Evolutionary conservation across 1,284 basidiomycete genomes (phyloP).

Genomic region (Cryptococcus depauperatus): DNA sequence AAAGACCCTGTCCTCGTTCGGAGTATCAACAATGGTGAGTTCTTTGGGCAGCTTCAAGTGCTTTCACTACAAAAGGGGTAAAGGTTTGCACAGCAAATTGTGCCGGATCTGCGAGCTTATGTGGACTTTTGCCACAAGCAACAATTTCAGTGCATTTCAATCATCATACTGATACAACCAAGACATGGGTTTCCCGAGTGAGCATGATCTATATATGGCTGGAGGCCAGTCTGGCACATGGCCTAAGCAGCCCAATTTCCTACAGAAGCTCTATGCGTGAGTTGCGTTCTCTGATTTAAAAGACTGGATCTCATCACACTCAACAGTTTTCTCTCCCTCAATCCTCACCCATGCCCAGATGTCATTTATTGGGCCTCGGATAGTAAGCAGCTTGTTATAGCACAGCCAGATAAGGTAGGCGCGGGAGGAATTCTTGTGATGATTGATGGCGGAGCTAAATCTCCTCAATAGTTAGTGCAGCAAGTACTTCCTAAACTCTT

Average conservation of each 20-base stretch:
- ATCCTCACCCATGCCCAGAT: constrained; percentile 33
- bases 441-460: too few species aligned
- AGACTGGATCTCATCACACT: background rate
- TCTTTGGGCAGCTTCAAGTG: too few species aligned
- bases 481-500: constrained; percentile 34
- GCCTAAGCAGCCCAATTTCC: constrained; percentile 31
- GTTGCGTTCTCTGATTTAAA: constrained; percentile 11
- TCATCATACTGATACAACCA: too few species aligned
- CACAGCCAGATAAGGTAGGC: constrained; percentile 34
- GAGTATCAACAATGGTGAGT: background rate
- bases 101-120: too few species aligned
- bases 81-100: too few species aligned
- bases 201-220: background rate
- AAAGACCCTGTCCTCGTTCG: too few species aligned
- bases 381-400: constrained; percentile 35
- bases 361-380: constrained; percentile 40
- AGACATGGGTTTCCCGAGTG: too few species aligned
- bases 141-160: too few species aligned
- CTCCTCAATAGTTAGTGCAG: constrained; percentile 32
- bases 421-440: too few species aligned
- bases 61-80: too few species aligned
- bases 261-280: constrained; percentile 39
- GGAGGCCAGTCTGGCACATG: constrained; percentile 1
- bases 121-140: too few species aligned
- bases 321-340: constrained; percentile 29